phyloP scores from a whole-genome alignment of 208 protist genomes.

The Acanthamoeba castellanii region DNA sequence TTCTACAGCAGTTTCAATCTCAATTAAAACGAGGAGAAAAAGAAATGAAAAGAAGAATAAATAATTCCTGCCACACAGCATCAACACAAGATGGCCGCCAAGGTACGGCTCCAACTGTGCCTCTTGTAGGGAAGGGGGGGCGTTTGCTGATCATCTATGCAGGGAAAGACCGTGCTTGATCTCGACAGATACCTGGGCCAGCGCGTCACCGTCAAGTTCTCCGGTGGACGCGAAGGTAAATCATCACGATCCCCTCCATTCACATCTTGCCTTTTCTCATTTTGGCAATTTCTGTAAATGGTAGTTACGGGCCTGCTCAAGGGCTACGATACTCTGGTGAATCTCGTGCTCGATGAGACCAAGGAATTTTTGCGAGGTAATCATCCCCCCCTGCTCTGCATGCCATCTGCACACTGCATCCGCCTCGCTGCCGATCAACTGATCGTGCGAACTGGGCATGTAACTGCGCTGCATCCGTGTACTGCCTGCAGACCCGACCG shows the following conservation, averaged over 20 bases:
- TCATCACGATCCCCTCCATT: not conserved
- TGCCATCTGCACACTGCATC: no score
- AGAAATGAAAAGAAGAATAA: no score
- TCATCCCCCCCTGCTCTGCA: not conserved
- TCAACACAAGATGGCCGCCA: no score
- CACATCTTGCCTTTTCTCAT: not conserved
- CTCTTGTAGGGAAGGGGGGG: no score
- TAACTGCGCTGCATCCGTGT: not conserved
- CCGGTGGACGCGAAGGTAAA: conserved; percentile 29
- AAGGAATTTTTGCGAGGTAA: conserved; percentile 85
- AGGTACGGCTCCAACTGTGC: no score
- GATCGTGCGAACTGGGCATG: not conserved
- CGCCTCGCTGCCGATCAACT: no score
- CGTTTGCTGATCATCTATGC: not conserved
- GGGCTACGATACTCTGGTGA: conserved; percentile 86
- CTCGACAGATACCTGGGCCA: conserved; percentile 45
- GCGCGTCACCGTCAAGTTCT: conserved; percentile 28
- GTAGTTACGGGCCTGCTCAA: conserved; percentile 77
- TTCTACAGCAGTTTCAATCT: no score
- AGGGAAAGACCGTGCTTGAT: conserved; percentile 40
- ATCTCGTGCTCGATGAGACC: conserved; percentile 87
- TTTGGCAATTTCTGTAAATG: not conserved
- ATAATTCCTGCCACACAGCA: no score
- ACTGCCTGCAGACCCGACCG: conserved; percentile 64
- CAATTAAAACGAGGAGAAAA: no score